These are phyloP conservation scores for Hyaloperonospora brassicae DNA, from an alignment of 352 stramenopile genomes.

Conservation along the genomic window DNA sequence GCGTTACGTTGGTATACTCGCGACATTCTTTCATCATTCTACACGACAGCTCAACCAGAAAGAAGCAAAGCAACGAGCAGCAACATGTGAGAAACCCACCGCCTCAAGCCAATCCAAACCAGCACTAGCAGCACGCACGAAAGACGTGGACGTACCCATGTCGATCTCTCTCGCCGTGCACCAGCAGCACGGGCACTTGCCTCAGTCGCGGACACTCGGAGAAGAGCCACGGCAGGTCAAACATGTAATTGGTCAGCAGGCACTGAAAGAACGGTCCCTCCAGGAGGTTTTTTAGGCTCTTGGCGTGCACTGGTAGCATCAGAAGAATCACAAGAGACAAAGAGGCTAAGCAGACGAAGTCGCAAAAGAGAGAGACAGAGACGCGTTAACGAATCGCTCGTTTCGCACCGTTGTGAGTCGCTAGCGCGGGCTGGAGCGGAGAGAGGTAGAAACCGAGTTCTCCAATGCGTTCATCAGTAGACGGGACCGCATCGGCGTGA, in stretches of 20 bases:
- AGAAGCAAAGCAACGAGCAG: neutral
- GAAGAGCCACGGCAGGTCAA: conserved; percentile 70
- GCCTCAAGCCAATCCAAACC: neutral
- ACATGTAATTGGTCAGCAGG: conserved; percentile 82
- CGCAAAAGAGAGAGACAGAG: neutral
- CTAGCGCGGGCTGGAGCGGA: conserved; percentile 25
- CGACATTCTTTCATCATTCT: conserved; percentile 55
- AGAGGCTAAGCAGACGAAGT: neutral
- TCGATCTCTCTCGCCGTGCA: conserved; percentile 64
- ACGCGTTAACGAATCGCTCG: neutral
- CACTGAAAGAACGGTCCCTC: conserved; percentile 49
- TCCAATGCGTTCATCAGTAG: neutral
- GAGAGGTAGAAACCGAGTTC: conserved; percentile 33
- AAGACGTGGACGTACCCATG: conserved; percentile 13
- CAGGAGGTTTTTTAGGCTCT: conserved; percentile 43
- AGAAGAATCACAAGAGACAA: neutral
- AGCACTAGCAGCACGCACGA: neutral
- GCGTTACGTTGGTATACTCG: conserved; percentile 50
- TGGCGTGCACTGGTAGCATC: conserved; percentile 24
- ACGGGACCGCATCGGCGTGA: neutral
- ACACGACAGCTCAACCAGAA: conserved; percentile 1
- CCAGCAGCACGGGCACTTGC: conserved; percentile 62
- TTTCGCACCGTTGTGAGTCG: conserved; percentile 38
- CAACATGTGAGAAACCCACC: neutral
- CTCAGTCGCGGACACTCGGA: conserved; percentile 43